These are phyloP conservation scores for Suhomyces bolitotheri DNA, from an alignment of 1,139 yeast species.

Conservation along the genomic window DNA sequence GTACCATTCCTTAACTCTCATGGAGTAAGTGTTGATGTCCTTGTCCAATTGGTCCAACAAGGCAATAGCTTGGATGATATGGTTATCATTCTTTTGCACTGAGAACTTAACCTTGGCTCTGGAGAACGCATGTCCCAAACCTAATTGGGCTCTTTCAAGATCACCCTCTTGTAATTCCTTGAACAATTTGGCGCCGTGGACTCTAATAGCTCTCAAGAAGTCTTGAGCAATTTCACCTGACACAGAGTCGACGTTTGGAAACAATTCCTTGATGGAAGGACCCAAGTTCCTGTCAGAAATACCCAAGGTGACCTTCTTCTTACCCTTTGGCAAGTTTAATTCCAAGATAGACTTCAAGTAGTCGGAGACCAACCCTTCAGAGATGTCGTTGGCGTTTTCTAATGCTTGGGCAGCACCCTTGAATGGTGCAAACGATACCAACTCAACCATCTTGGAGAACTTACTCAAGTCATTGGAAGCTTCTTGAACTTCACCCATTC, in stretches of 20 bases:
- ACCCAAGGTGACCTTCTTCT: slow-evolving; percentile 70
- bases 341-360: slow-evolving; percentile 87
- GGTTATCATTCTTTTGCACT: slow-evolving; percentile 97
- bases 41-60: slow-evolving; percentile 94
- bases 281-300: slow-evolving; percentile 95
- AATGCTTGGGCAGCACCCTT: slow-evolving; percentile 99
- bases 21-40: slow-evolving; percentile 95
- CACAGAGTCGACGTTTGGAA: slow-evolving; percentile 87
- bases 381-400: slow-evolving; percentile 95
- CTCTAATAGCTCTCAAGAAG: slow-evolving; percentile 90
- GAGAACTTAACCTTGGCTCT: slow-evolving; percentile 98
- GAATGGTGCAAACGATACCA: slow-evolving; percentile 96
- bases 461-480: slow-evolving; percentile 84
- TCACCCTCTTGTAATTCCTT: slow-evolving; percentile 95
- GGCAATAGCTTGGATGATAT: slow-evolving; percentile 98
- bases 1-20: slow-evolving; percentile 99
- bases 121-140: slow-evolving; percentile 98
- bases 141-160: slow-evolving; percentile 95
- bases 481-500: slow-evolving; percentile 91
- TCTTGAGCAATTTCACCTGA: slow-evolving; percentile 94
- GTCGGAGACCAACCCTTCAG: slow-evolving; percentile 95
- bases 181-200: slow-evolving; percentile 83
- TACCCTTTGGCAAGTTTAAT: slow-evolving; percentile 85
- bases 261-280: slow-evolving; percentile 88
- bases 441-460: slow-evolving; percentile 90